These are phyloP conservation scores for Truncatella angustata DNA, from an alignment of 2,329 filamentous ascomycete genomes.

Conservation along the genomic window DNA sequence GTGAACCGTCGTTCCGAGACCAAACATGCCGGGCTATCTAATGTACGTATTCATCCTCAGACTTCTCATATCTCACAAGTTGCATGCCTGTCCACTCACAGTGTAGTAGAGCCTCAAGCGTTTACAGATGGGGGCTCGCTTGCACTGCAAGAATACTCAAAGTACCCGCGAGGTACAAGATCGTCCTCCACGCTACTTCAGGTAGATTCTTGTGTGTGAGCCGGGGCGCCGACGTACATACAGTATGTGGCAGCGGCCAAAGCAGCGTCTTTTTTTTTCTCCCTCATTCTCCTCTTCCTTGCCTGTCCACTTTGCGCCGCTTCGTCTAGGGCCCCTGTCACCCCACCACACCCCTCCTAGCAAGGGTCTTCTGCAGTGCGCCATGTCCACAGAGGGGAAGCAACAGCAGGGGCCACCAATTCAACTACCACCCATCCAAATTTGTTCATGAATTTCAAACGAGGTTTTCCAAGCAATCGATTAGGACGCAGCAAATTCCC, in stretches of 20 bases:
- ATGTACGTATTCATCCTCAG: no score
- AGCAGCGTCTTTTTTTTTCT: background rate
- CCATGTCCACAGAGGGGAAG: background rate
- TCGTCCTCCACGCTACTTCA: background rate
- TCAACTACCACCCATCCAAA: conserved; percentile 10
- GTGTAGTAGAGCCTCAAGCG: background rate
- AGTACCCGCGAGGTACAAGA: conserved; percentile 8
- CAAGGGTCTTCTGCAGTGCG: conserved; percentile 2
- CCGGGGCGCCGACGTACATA: conserved; percentile 7
- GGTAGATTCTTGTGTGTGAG: conserved; percentile 8
- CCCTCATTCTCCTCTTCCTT: background rate
- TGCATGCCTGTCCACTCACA: background rate
- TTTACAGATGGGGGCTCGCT: background rate
- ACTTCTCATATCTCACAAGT: background rate
- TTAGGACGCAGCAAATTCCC: conserved; percentile 2
- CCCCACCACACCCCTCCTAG: conserved; percentile 10
- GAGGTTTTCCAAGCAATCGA: background rate
- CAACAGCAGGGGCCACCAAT: conserved; percentile 7
- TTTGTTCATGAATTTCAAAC: conserved; percentile 9
- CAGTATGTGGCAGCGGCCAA: conserved; percentile 6
- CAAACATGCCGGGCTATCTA: no score
- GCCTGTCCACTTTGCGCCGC: conserved; percentile 11
- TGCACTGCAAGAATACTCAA: background rate
- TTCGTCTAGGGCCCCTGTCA: conserved; percentile 10
- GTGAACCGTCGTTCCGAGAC: no score